Base-by-base conservation (phyloP, 2,329 filamentous ascomycete genomes). In the Kalmusia sp. region DNA sequence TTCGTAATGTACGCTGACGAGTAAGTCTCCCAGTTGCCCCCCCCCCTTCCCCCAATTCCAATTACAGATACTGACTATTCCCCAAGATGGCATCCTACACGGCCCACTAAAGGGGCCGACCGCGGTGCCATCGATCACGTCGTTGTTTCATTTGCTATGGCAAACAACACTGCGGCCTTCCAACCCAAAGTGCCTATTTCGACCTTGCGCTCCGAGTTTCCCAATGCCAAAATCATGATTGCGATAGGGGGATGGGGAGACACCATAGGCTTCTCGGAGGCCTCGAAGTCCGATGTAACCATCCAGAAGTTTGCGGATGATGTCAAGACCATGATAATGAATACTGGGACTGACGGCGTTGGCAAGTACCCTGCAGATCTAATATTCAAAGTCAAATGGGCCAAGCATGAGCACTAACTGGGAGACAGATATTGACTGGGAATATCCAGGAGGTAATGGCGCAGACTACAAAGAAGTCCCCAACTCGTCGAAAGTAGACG, bases 211-310 rank as follows among this genome's bases (percentile, higher is more conserved):
- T 72, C 74, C 14, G 75, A 84, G 17, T 88, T 86, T 50, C 68
- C 80, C 0, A 77, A 77, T 22, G 86, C 87, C 17, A 87, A 88
- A 60, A 73, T 92, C 19, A 82, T 88, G 76, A 80, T 92, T 31
- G 88, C 89, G 17, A 85, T 92, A 57, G 89, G 89, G 9, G 89
- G 89, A 47, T 92, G 89, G 89, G 88, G 88, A 0, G 87, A 91
- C 54, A 86, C 82, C 0, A 69, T 72, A 6, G 88, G 87, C 0
- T 92, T 90, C 64, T 80, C 82, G 0, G 70, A 53, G 1, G 87
- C 82, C 0, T 84, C 86, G 1, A 79, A 77, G 45, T 79, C 80
- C 3, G 77, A 82, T 1, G 61, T 71, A 7, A 81, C 79, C 1
- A 82, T 87, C 14, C 76, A 79, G 54, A 75, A 73, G 6, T 92